phyloP scores from a whole-genome alignment of 2,329 filamentous ascomycete genomes.

The Aspergillus fructus region DNA sequence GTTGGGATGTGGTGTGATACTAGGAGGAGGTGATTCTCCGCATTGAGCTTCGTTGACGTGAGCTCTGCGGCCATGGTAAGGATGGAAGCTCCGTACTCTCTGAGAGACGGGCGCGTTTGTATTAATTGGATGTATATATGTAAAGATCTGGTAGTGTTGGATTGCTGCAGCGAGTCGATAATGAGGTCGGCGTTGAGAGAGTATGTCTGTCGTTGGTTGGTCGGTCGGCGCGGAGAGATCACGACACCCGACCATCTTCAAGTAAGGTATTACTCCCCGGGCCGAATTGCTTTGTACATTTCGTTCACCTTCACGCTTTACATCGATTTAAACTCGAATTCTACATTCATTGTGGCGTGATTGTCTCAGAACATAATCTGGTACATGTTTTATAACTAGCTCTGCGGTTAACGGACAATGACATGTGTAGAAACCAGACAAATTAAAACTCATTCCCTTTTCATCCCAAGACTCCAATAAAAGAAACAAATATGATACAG shows the following conservation, averaged over 20 bases:
- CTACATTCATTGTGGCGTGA: neutral
- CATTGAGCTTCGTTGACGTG: conserved; percentile 49
- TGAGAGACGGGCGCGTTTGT: neutral
- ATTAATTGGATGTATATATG: neutral
- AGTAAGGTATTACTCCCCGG: no score
- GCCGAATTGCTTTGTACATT: no score
- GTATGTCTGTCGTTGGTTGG: neutral
- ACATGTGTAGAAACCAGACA: conserved; percentile 6
- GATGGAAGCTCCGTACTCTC: neutral
- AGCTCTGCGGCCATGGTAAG: conserved; percentile 43
- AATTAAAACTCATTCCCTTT: conserved; percentile 32
- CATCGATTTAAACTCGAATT: neutral
- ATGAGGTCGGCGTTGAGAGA: neutral
- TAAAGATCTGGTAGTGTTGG: neutral
- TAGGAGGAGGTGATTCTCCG: conserved; percentile 51
- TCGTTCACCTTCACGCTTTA: neutral
- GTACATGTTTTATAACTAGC: neutral
- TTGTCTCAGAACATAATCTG: neutral
- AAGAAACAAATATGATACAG: conserved; percentile 42
- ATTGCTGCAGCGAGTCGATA: neutral
- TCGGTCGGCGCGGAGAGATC: conserved; percentile 3
- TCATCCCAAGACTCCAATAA: conserved; percentile 41
- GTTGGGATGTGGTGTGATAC: conserved; percentile 30
- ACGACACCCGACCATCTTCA: conserved; percentile 1
- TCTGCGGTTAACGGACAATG: neutral